Evolutionary conservation across 2,329 filamentous ascomycete species (phyloP).

Genomic region (Fusarium chaquense): DNA sequence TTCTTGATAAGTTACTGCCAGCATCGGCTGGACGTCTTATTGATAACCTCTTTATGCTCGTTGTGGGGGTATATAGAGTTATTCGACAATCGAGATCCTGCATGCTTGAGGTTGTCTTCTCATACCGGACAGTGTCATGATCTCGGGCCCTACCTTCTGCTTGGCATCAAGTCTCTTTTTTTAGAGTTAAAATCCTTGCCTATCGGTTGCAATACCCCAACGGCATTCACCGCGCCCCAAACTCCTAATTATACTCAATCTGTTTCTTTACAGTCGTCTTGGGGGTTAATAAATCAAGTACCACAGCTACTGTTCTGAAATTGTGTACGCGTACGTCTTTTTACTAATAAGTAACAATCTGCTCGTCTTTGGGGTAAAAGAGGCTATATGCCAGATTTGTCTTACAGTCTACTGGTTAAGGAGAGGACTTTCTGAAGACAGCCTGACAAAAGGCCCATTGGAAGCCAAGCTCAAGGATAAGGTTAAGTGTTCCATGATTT

Average conservation of each 20-base stretch:
- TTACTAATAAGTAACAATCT: neutral
- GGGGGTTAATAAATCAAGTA: neutral
- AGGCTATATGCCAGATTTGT: neutral
- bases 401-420: accelerated
- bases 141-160: too few species aligned
- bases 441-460: accelerated
- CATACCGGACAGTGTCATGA: too few species aligned
- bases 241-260: accelerated
- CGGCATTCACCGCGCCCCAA: too few species aligned
- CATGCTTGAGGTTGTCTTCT: too few species aligned
- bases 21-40: too few species aligned
- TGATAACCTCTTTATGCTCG: too few species aligned
- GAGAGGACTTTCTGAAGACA: accelerated
- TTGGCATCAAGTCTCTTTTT: too few species aligned
- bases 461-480: neutral
- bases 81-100: accelerated
- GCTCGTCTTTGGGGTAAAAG: accelerated
- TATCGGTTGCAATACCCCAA: too few species aligned
- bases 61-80: too few species aligned
- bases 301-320: neutral
- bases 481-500: neutral
- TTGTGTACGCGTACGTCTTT: neutral
- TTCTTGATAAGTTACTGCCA: too few species aligned
- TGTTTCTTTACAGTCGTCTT: neutral
- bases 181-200: too few species aligned